Conservation (phyloP, 164 flowering plant genomes). For the grape (Vitis vinifera) region ASM3070453v1 NC_081823.1:3470501-3471000, state of each 20-base stretch:
- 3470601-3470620: background rate
- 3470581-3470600: background rate
- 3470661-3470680: background rate
- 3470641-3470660: slow-evolving; percentile 12
- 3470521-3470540: background rate
- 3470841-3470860: background rate
- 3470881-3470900: slow-evolving; percentile 86
- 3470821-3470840: background rate
- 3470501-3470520: no score
- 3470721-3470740: slow-evolving; percentile 75
- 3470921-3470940: slow-evolving; percentile 95
- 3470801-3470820: background rate
- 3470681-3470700: slow-evolving; percentile 56
- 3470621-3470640: slow-evolving; percentile 18
- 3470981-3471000: background rate
- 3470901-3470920: slow-evolving; percentile 98
- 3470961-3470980: background rate
- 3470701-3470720: slow-evolving; percentile 78
- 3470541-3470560: background rate
- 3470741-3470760: slow-evolving; percentile 82
- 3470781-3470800: slow-evolving; percentile 63
- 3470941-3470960: slow-evolving; percentile 11
- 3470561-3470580: background rate
- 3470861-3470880: background rate
- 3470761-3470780: slow-evolving; percentile 85